phyloP scores from a whole-genome alignment of 208 protist genomes.

The Leishmania gerbilli region DNA sequence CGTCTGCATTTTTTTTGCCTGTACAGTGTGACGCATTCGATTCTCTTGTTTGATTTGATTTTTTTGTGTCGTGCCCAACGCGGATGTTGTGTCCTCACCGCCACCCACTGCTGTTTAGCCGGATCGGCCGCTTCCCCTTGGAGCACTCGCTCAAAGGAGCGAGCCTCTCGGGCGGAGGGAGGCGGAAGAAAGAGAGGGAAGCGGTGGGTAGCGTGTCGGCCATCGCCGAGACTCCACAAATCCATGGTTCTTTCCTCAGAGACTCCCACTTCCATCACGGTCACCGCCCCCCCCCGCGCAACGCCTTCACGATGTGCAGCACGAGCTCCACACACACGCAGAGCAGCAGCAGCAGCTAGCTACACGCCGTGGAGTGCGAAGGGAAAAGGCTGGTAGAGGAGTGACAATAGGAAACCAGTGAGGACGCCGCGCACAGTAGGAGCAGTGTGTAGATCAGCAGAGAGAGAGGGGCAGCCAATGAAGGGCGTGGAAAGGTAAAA shows the following conservation, averaged over 20 bases:
- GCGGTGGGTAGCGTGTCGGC: neutral
- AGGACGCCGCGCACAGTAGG: neutral
- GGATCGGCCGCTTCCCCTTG: neutral
- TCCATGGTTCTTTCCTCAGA: neutral
- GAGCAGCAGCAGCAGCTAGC: neutral
- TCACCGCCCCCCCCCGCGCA: neutral
- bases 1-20: neutral
- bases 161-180: neutral
- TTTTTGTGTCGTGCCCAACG: neutral
- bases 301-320: neutral
- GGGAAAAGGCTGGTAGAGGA: neutral
- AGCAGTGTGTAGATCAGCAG: neutral
- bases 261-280: neutral
- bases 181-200: neutral
- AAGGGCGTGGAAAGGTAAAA: neutral
- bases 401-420: neutral
- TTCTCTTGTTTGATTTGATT: neutral
- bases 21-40: neutral
- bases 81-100: neutral
- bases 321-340: neutral
- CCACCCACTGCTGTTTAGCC: neutral
- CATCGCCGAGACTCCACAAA: neutral
- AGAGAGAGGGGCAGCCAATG: neutral
- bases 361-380: neutral
- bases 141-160: neutral